A percentile compares a stretch with the other conserved stretches of the same genome.
Conservation (phyloP, 169 alveolate genomes). For the Eimeria falciformis region DNA sequence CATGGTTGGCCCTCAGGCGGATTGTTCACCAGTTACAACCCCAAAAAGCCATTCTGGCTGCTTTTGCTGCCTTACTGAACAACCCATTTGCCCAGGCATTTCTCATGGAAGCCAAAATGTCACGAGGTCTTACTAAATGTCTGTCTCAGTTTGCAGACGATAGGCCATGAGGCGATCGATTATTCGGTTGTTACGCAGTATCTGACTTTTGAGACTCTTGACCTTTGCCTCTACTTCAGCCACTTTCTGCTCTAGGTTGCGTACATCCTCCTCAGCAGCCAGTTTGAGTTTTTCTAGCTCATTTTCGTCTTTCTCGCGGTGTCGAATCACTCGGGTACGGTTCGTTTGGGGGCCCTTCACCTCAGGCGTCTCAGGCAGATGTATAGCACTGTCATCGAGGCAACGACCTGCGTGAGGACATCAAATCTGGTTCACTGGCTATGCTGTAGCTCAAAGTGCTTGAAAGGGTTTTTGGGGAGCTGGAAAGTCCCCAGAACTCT, state of each 20-base stretch:
- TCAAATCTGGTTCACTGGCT: too few species aligned
- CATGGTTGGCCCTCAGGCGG: too few species aligned
- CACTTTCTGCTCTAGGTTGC: not conserved
- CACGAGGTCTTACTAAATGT: not conserved
- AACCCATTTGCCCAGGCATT: too few species aligned
- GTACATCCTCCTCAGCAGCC: constrained; percentile 9
- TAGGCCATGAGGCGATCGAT: constrained; percentile 34
- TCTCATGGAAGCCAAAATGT: too few species aligned
- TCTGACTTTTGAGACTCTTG: constrained; percentile 16
- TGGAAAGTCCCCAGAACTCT: too few species aligned
- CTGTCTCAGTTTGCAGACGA: constrained; percentile 9
- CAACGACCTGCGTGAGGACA: constrained; percentile 25
- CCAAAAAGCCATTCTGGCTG: too few species aligned
- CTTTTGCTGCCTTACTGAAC: too few species aligned
- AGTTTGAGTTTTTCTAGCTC: not conserved
- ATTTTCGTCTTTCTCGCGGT: too few species aligned
- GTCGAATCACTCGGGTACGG: too few species aligned
- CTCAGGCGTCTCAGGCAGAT: not conserved
- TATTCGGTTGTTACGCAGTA: constrained; percentile 28
- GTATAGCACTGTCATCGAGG: not conserved
- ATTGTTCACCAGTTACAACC: too few species aligned
- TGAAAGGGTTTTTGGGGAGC: too few species aligned
- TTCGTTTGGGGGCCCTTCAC: not conserved
- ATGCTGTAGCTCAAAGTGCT: too few species aligned
- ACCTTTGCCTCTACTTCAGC: constrained; percentile 23